These are phyloP conservation scores for Effrenium voratum DNA, from an alignment of 73 alveolate genomes.

Conservation along the genomic window DNA sequence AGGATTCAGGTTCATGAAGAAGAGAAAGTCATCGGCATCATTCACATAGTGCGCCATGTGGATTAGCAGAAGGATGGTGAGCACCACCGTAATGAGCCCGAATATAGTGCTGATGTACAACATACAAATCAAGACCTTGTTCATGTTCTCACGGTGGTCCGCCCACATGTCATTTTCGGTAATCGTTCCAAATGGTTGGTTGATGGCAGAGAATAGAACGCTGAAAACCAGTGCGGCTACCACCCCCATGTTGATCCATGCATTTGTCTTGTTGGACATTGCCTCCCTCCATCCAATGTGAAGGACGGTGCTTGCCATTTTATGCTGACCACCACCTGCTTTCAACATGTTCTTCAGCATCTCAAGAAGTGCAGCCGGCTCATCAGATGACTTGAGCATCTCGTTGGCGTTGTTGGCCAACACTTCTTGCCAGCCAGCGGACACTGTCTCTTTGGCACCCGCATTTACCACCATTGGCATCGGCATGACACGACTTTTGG, in stretches of 20 bases:
- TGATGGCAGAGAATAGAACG: slow-evolving; percentile 71
- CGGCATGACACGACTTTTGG: too few relatives aligned
- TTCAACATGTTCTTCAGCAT: slow-evolving; percentile 4
- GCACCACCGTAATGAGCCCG: slow-evolving; percentile 45
- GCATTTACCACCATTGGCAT: too few relatives aligned
- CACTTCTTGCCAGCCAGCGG: background rate
- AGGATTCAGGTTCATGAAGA: slow-evolving; percentile 33
- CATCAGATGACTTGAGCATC: slow-evolving; percentile 45
- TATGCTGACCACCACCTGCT: background rate
- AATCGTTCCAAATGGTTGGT: slow-evolving; percentile 54
- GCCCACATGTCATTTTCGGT: slow-evolving; percentile 41
- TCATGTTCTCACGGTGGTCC: slow-evolving; percentile 49
- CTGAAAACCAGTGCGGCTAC: slow-evolving; percentile 56
- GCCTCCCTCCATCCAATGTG: slow-evolving; percentile 76
- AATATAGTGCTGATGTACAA: slow-evolving; percentile 29
- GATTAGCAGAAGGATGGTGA: slow-evolving; percentile 67
- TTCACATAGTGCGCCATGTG: slow-evolving; percentile 32
- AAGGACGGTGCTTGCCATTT: slow-evolving; percentile 9
- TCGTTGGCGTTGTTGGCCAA: slow-evolving; percentile 32
- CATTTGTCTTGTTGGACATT: slow-evolving; percentile 26
- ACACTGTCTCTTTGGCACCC: background rate
- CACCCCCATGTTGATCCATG: slow-evolving; percentile 58
- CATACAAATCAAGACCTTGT: slow-evolving; percentile 30
- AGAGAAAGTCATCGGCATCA: slow-evolving; percentile 62
- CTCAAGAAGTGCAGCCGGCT: slow-evolving; percentile 21